Evolutionary conservation across 2,329 filamentous ascomycete species (phyloP).

Genomic region (Colletotrichum musae): DNA sequence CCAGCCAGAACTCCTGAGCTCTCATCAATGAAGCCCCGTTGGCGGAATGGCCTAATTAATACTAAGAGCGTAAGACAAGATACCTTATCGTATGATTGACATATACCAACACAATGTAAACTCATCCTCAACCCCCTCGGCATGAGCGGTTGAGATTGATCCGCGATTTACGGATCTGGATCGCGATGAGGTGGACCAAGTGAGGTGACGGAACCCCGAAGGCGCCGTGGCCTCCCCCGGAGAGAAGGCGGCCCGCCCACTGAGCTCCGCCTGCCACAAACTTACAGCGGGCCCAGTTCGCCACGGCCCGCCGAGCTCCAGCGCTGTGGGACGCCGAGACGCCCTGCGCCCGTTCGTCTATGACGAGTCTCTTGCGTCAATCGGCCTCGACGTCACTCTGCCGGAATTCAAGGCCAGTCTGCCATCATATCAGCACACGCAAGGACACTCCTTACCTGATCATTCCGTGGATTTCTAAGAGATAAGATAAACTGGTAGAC

Average conservation of each 20-base stretch:
- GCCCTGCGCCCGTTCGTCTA: slow-evolving; percentile 1
- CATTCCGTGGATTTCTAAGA: no score
- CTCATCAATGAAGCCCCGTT: no score
- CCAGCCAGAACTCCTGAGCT: no score
- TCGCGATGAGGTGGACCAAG: slow-evolving; percentile 1
- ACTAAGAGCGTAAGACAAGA: no score
- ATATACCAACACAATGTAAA: neutral
- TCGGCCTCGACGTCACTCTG: slow-evolving; percentile 12
- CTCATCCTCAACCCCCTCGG: neutral
- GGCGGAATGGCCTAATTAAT: no score
- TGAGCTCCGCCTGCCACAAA: no score
- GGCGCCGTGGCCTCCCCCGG: neutral
- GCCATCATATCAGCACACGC: neutral
- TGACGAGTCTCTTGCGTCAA: slow-evolving; percentile 41
- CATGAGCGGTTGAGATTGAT: no score
- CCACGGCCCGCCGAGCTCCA: slow-evolving; percentile 26
- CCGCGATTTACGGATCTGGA: no score
- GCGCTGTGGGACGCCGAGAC: slow-evolving; percentile 7
- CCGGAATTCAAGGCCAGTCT: slow-evolving; percentile 7
- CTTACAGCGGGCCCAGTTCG: slow-evolving; percentile 3
- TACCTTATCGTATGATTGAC: no score
- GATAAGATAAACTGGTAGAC: neutral
- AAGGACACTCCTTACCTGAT: no score
- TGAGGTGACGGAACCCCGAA: neutral
- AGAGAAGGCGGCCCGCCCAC: no score